Evolutionary conservation across 805 yeast species (phyloP).

Genomic region (Candida methanosorbosa): DNA sequence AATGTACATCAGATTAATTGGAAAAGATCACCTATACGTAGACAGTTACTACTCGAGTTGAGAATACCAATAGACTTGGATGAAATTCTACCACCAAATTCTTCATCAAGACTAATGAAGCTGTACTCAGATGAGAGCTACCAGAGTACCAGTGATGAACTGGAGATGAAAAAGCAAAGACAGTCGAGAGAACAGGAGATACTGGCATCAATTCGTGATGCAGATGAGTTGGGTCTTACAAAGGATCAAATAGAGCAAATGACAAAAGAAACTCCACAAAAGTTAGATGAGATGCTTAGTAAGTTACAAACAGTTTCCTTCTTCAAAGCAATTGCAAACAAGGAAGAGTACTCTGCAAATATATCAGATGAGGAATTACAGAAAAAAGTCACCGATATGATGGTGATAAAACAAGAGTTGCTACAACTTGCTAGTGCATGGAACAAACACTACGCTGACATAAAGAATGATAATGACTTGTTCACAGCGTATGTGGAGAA

Average conservation of each 20-base stretch:
- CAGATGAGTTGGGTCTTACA: neutral
- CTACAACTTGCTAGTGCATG: slow-evolving; percentile 31
- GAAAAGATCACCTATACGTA: slow-evolving; percentile 57
- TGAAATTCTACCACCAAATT: slow-evolving; percentile 26
- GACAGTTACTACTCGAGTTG: slow-evolving; percentile 51
- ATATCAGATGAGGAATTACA: slow-evolving; percentile 23
- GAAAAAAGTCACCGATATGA: slow-evolving; percentile 29
- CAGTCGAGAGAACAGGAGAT: neutral
- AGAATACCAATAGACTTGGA: slow-evolving; percentile 71
- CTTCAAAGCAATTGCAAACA: slow-evolving; percentile 8
- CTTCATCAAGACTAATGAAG: neutral
- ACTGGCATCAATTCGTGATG: neutral
- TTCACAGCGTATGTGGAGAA: slow-evolving; percentile 87
- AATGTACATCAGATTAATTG: slow-evolving; percentile 55
- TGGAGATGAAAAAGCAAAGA: too few species aligned
- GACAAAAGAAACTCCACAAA: slow-evolving; percentile 12
- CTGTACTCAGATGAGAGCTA: too few species aligned
- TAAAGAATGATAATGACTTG: slow-evolving; percentile 58
- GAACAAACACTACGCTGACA: slow-evolving; percentile 38
- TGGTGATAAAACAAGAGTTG: slow-evolving; percentile 28
- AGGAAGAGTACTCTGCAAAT: slow-evolving; percentile 15
- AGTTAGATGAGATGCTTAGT: slow-evolving; percentile 13
- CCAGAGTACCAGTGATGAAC: too few species aligned
- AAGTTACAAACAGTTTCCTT: slow-evolving; percentile 17
- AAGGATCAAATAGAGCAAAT: slow-evolving; percentile 20